Conservation (phyloP, 176 grass and related monocot species). For the Phyllostachys edulis region DNA sequence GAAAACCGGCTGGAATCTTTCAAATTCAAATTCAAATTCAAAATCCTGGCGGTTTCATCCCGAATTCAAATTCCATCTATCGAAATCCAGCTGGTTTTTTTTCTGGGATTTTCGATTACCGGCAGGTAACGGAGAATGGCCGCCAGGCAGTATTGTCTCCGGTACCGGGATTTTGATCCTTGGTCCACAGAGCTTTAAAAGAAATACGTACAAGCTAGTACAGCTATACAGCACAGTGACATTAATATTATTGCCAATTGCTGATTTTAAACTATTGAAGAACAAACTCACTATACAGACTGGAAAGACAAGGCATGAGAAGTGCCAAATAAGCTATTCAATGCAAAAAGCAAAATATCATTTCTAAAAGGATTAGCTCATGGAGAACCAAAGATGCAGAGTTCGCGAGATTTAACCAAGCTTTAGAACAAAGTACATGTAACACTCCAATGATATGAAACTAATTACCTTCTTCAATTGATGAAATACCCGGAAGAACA, state of each 20-base stretch:
- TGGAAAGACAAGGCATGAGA: not conserved
- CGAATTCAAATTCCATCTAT: no score
- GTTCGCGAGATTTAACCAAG: not conserved
- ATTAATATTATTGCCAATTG: not conserved
- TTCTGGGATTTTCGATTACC: no score
- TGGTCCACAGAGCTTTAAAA: not conserved
- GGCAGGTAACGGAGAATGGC: no score
- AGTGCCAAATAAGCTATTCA: not conserved
- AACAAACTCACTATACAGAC: not conserved
- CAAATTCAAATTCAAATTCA: no score
- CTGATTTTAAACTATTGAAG: not conserved
- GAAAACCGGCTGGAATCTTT: no score
- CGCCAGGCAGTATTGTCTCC: no score
- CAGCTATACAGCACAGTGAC: not conserved
- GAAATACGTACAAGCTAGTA: not conserved
- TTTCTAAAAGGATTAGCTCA: constrained; percentile 16
- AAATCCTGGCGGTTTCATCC: no score
- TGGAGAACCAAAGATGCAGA: constrained; percentile 3
- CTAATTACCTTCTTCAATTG: constrained; percentile 63
- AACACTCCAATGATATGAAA: constrained; percentile 3
- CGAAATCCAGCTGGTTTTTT: no score
- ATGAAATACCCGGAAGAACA: constrained; percentile 76
- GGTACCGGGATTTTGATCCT: no score
- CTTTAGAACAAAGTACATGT: not conserved
- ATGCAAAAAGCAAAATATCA: not conserved